Evolutionary conservation across 805 yeast species (phyloP), one percentile per base, ranked within the genome.

Genomic region (Cyberlindnera mycetangii): DNA sequence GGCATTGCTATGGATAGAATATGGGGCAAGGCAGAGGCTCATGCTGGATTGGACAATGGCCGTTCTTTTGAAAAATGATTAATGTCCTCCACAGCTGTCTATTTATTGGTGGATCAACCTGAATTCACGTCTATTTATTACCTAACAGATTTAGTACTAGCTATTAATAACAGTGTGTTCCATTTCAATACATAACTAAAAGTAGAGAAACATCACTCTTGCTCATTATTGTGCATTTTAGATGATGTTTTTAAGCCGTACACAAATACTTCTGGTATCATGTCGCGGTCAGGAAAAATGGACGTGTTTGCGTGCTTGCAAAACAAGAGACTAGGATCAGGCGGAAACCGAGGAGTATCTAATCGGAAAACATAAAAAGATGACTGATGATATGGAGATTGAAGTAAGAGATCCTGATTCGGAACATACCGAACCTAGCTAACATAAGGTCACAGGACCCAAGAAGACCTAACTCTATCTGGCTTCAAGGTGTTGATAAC

Each of bases 1-100:
- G 95, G 95, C 2, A 66, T 85, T 59, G 78, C 79, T 51, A 87
- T 87, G 95, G 93, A 87, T 55, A 68, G 96, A 43, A 65, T 87
- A 5, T 83, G 95, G 92, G 89, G 90, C 0, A 76, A 85, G n/a
- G 78, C 84, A 1, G 95, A 88, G 59, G 67, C 68, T 39, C 79
- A 83, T 17, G 12, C 41, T 10, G 47, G 48, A 3, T 12, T 40
- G 14, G 22, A 40, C 25, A 42, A 34, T 5, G 47, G 47, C 5
- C 45, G 51, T 16, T 32, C 25, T 21, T 27, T 47, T 22, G 40
- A 25, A 3, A 40, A 41, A 20, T 51, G 37, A 33, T n/a, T n/a
- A n/a, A n/a, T n/a, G n/a, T n/a, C n/a, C n/a, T n/a, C n/a, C n/a
- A n/a, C n/a, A n/a, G n/a, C 16, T 4, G 11, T 20, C 3, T 33